Evolutionary conservation across 805 yeast genomes (phyloP).

Genomic region (Wickerhamiella galacta): DNA sequence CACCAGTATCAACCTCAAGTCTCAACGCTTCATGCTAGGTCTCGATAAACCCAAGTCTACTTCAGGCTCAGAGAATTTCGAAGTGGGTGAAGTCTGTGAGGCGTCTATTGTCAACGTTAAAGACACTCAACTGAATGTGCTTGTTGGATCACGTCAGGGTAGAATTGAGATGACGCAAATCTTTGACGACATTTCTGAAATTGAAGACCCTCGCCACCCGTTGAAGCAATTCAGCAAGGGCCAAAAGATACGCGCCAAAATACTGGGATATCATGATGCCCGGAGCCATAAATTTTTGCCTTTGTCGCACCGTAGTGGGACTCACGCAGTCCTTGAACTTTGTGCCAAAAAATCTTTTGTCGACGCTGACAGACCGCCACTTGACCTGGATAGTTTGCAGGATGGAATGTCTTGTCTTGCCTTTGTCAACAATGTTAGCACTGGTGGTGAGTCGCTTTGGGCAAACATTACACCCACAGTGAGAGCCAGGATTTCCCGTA

Average conservation of each 20-base stretch:
- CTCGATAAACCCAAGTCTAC: conserved; percentile 23
- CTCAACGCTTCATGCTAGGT: conserved; percentile 54
- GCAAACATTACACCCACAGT: conserved; percentile 52
- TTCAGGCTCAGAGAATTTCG: conserved; percentile 12
- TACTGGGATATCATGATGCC: conserved; percentile 64
- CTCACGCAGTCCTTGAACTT: conserved; percentile 46
- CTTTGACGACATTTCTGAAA: conserved; percentile 36
- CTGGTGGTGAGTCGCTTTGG: conserved; percentile 38
- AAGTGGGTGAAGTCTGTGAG: conserved; percentile 41
- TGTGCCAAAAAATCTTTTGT: conserved; percentile 34
- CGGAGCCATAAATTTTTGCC: conserved; percentile 53
- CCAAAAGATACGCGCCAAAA: conserved; percentile 39
- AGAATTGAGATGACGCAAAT: conserved; percentile 62
- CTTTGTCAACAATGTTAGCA: conserved; percentile 46
- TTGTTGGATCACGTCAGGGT: conserved; percentile 66
- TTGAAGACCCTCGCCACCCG: conserved; percentile 42
- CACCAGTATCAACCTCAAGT: conserved; percentile 47
- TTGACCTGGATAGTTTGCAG: conserved; percentile 25
- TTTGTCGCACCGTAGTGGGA: conserved; percentile 39
- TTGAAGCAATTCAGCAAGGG: conserved; percentile 42
- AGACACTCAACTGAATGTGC: conserved; percentile 57
- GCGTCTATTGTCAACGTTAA: conserved; percentile 48
- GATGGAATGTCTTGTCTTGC: conserved; percentile 38
- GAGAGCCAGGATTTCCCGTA: conserved; percentile 46
- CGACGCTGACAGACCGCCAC: conserved; percentile 13